Percentiles rank a stretch among this genome's conserved stretches.
Conservation (phyloP, 2,329 filamentous ascomycete genomes). For the Furcasterigmium furcatum region DNA sequence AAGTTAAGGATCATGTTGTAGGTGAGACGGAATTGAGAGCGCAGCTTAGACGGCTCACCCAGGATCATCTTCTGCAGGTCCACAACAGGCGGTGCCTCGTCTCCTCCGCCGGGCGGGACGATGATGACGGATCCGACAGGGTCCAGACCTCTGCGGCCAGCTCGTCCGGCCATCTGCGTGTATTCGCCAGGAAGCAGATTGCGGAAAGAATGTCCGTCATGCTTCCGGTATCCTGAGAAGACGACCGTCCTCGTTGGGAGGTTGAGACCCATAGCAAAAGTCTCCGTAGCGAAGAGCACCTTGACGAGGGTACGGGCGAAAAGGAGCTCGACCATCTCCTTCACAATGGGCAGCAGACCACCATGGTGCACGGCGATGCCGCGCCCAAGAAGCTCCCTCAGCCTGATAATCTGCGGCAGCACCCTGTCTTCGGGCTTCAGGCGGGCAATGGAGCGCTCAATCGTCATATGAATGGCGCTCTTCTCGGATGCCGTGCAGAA, state of each 20-base stretch:
- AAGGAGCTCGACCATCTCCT: slow-evolving; percentile 94
- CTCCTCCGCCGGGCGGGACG: slow-evolving; percentile 72
- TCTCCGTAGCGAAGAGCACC: slow-evolving; percentile 95
- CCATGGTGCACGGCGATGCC: slow-evolving; percentile 97
- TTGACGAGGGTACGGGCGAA: slow-evolving; percentile 96
- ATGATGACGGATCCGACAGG: slow-evolving; percentile 93
- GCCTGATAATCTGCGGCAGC: slow-evolving; percentile 86
- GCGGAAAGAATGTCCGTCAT: slow-evolving; percentile 88
- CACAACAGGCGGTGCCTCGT: slow-evolving; percentile 83
- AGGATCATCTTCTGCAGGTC: slow-evolving; percentile 92
- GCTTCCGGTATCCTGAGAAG: slow-evolving; percentile 95
- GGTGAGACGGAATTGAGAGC: slow-evolving; percentile 93
- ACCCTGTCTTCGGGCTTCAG: slow-evolving; percentile 85
- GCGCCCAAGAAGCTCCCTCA: slow-evolving; percentile 79
- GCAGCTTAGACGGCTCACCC: slow-evolving; percentile 89
- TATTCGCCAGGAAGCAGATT: slow-evolving; percentile 94
- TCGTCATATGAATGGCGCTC: slow-evolving; percentile 95
- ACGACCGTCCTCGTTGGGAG: slow-evolving; percentile 94
- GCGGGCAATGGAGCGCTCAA: slow-evolving; percentile 89
- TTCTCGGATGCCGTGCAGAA: slow-evolving; percentile 93
- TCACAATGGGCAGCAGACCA: slow-evolving; percentile 90
- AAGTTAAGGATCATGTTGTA: slow-evolving; percentile 99
- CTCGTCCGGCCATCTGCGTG: slow-evolving; percentile 96
- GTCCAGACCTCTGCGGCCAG: slow-evolving; percentile 88
- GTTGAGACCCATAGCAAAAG: slow-evolving; percentile 97